Evolutionary conservation across 2,329 filamentous ascomycete genomes (phyloP), one percentile per base, ranked within the genome.

Genomic region (Paracoccidioides lutzii): DNA sequence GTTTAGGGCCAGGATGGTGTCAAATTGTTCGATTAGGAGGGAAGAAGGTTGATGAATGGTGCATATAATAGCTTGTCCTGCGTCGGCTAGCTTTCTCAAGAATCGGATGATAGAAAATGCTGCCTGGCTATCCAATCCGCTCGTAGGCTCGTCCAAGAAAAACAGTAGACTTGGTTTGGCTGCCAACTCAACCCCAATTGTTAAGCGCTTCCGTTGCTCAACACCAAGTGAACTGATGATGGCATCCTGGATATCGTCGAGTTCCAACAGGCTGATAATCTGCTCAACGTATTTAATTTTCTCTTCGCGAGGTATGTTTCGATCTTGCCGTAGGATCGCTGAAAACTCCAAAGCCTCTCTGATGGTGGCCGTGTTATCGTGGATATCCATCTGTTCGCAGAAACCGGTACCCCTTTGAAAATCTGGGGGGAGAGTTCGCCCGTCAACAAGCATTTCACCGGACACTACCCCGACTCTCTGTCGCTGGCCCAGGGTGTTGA

Each of bases 401-500:
- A 84, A 88, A 12, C 85, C 85, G 12, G 84, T 87, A 28, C 79
- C 79, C 53, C 85, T 75, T 63, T 86, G 83, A 64, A 88, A 88
- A 53, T 81, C 81, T 2, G 76, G 69, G 0, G 78, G 80, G 0
- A 87, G 75, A 1, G 76, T 70, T 45, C 77, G 77, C 1, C 84
- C 85, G 62, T 88, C 84, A 7, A 88, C 82, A n/a, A 85, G 75
- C 77, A 88, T 84, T 50, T 85, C 79, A 10, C 85, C 85, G n/a
- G 72, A 70, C 2, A 86, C 76, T 9, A 84, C 76, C 56, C 85
- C 83, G 55, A 75, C 77, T 14, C 75, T 82, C 66, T 89, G 84
- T 2, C 88, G 80, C 64, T 90, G 86, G 0, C 87, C 83, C 1
- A 87, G 71, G 0, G 85, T 88, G 68, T 93, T 90, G 15, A 94